Base-by-base conservation (phyloP, 2,329 filamentous ascomycete genomes). In the Cytospora mali region DNA sequence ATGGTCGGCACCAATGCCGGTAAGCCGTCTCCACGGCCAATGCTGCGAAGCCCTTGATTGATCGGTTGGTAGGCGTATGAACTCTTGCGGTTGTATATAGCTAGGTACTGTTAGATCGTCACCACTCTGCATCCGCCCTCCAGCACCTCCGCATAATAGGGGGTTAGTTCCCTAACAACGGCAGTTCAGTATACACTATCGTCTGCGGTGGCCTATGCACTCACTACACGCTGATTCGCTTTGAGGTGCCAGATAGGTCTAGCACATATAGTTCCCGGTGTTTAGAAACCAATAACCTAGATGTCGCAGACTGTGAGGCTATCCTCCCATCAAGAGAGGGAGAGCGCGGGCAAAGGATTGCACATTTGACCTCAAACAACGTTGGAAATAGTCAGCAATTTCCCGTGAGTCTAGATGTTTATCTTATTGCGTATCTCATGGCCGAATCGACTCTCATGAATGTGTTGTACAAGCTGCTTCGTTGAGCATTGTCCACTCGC, bases 391-490 rank as follows among this genome's bases (percentile, higher is more conserved):
- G 35, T n/a, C n/a, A 21, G 23, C 10, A 46, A 18, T 6, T 16
- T 53, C 33, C 52, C 25, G 25, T 55, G 16, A 35, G 21, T 62
- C 50, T 50, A 62, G 23, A 48, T 48, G 35, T 42, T 33, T 48
- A 57, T 53, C 50, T 58, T 46, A 55, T 62, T 62, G 55, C 55
- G 48, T 62, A 42, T 57, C 55, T 54, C 62, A 55, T 46, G 51
- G 39, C 39, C 52, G 50, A 42, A 62, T 35, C 33, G 61, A 62
- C 61, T 55, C 42, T 56, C 54, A 28, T 58, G 58, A 27, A 52
- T 27, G 46, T 75, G 71, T 72, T 72, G 61, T 75, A 75, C 74
- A 76, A 69, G 67, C 62, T 51, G 51, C 50, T 54, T n/a, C 29
- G 39, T 27, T 58, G 39, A 54, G 46, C 52, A 49, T 39, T 31